Conservation (phyloP, 345 rosid genomes). For the Eucalyptus virginea region DNA sequence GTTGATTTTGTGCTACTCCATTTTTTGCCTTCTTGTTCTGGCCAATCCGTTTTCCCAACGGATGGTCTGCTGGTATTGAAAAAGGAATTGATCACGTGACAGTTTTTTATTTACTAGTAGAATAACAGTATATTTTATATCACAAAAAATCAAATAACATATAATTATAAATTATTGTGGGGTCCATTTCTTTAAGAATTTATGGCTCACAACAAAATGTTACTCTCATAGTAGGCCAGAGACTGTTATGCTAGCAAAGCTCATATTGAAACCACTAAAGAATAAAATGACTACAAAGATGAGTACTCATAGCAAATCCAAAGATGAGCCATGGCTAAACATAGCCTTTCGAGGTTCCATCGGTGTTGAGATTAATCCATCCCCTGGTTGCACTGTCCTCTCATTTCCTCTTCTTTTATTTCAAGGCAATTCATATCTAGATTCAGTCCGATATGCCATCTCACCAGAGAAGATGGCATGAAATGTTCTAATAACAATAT, state of each 20-base stretch:
- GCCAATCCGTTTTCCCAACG: background rate
- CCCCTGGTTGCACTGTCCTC: background rate
- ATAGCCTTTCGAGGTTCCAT: background rate
- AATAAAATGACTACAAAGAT: background rate
- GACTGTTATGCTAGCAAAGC: accelerated
- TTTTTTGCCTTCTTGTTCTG: background rate
- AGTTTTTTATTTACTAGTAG: too few species aligned
- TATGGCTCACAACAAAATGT: accelerated
- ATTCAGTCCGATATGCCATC: background rate
- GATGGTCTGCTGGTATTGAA: too few species aligned
- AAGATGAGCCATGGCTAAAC: background rate
- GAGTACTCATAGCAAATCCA: background rate
- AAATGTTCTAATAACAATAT: background rate
- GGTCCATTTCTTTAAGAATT: accelerated
- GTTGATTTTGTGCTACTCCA: background rate
- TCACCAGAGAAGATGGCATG: background rate
- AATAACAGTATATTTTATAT: too few species aligned
- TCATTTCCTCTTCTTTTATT: background rate
- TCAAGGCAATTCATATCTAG: background rate
- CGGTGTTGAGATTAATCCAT: background rate
- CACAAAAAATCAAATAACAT: too few species aligned
- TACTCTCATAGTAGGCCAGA: accelerated
- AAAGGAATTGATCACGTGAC: too few species aligned
- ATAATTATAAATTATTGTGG: too few species aligned
- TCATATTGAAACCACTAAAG: too few species aligned